Base-by-base conservation (phyloP, 2,329 filamentous ascomycete species). In the Fusarium xyrophilum region DNA sequence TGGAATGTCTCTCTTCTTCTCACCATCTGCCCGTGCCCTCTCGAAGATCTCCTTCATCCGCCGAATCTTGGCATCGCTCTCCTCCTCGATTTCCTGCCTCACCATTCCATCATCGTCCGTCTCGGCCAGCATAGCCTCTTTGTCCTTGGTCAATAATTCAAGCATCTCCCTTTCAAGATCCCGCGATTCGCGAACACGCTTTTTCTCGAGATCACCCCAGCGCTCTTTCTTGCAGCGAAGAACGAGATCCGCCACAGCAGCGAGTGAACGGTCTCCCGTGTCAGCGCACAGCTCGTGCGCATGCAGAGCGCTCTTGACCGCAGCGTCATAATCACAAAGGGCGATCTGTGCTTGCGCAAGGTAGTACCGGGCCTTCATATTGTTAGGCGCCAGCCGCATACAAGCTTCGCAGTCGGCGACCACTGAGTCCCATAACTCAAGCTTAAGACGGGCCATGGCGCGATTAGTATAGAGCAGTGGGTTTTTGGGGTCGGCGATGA, bases 381-480 rank as follows among this genome's bases (percentile, higher is more conserved):
- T 89, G 11, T 72, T 55, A 6, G 85, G 82, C 30, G 87, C 82
- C 9, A 96, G 84, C 62, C 88, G 84, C 51, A 97, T 89, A 68
- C 91, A 93, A 53, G 88, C 83, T 55, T 90, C 80, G 76, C 93
- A 95, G 79, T 97, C 94, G 63, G 88, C 82, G 67, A 96, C 89
- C 50, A 91, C 93, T 13, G 85, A 88, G 32, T 92, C 86, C 87
- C 90, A 96, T 72, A 88, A 83, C 63, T 85, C 81, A 25, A 97
- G 85, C 79, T 91, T 92, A 61, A 96, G 83, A 40, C 93, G 88
- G 6, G 91, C 89, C 80, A 97, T 91, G 53, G 93, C 92, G 56
- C 94, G 92, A 80, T 97, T 98, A 39, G 93, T 95, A 80, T 93
- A 97, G 52, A 97, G 86, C 32, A 91, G 84, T 3, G 91, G 88